A percentile compares a stretch with the other conserved stretches of the same genome.
phyloP scores from a whole-genome alignment of 352 stramenopile genomes.

The Phytophthora meadii region DNA sequence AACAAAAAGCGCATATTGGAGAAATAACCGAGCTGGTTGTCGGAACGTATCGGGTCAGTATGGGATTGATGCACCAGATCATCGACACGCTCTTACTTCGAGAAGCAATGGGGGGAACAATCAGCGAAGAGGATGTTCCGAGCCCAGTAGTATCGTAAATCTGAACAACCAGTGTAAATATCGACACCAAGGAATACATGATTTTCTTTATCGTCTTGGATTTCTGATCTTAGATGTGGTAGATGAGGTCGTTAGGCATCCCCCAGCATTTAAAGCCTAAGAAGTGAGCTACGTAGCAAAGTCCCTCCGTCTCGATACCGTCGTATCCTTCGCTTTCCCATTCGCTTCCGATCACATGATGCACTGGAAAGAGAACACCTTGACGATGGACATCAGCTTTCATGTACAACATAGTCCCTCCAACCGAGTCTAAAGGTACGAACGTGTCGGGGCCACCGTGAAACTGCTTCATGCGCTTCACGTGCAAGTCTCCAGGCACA shows the following conservation, averaged over 20 bases:
- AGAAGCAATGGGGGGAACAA: conserved; percentile 35
- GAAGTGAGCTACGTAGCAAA: conserved; percentile 48
- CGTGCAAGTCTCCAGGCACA: conserved; percentile 26
- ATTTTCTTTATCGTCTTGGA: too few species aligned
- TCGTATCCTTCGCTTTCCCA: conserved; percentile 56
- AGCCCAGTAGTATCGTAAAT: conserved; percentile 2
- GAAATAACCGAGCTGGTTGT: conserved; percentile 65
- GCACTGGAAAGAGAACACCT: conserved; percentile 49
- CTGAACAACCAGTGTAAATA: too few species aligned
- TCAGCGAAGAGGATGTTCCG: background rate
- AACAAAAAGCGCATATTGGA: conserved; percentile 40
- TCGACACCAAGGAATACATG: too few species aligned
- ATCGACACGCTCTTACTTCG: conserved; percentile 48
- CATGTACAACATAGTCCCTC: conserved; percentile 59
- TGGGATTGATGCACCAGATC: conserved; percentile 51
- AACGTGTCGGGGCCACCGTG: conserved; percentile 9
- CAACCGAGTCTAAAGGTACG: conserved; percentile 52
- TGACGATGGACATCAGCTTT: conserved; percentile 53
- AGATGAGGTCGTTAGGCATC: conserved; percentile 54
- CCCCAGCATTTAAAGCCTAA: conserved; percentile 58
- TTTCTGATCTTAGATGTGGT: conserved; percentile 24
- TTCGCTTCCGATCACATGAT: conserved; percentile 50
- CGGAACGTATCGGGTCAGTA: conserved; percentile 43
- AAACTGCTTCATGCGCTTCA: conserved; percentile 29
- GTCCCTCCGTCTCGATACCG: conserved; percentile 11